Percentiles rank a stretch among this genome's conserved stretches.
phyloP scores from a whole-genome alignment of 1,139 yeast genomes.

The Blastobotrys serpentis region DNA sequence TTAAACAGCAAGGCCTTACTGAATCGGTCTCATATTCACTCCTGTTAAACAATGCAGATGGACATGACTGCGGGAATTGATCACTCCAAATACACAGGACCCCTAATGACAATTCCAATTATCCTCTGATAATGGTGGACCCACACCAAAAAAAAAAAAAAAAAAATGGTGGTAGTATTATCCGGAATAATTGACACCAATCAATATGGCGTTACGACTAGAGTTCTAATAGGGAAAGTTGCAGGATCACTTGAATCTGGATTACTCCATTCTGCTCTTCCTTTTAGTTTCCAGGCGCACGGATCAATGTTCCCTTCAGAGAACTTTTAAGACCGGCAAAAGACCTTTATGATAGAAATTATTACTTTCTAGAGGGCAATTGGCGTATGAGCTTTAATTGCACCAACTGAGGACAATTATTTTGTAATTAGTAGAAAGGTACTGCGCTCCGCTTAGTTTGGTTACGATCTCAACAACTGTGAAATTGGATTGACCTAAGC shows the following conservation, averaged over 20 bases:
- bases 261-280: constrained; percentile 35
- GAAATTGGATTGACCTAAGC: constrained; percentile 38
- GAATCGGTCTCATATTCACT: constrained; percentile 54
- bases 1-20: constrained; percentile 54
- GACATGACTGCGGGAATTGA: constrained; percentile 63
- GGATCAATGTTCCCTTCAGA: constrained; percentile 44
- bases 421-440: constrained; percentile 66
- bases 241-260: constrained; percentile 39
- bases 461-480: constrained; percentile 53
- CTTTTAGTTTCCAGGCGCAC: constrained; percentile 45
- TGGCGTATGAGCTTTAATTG: background rate
- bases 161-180: background rate
- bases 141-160: background rate
- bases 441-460: constrained; percentile 70
- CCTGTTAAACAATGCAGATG: constrained; percentile 43
- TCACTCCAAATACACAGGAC: constrained; percentile 51
- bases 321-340: constrained; percentile 37
- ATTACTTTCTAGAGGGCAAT: background rate
- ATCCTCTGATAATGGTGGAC: background rate
- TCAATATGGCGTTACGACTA: background rate
- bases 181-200: background rate
- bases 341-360: background rate
- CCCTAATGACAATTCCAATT: constrained; percentile 40
- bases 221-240: constrained; percentile 8
- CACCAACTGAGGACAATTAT: background rate